Conservation (phyloP, 73 alveolate species). For the Paramecium pentaurelia region DNA sequence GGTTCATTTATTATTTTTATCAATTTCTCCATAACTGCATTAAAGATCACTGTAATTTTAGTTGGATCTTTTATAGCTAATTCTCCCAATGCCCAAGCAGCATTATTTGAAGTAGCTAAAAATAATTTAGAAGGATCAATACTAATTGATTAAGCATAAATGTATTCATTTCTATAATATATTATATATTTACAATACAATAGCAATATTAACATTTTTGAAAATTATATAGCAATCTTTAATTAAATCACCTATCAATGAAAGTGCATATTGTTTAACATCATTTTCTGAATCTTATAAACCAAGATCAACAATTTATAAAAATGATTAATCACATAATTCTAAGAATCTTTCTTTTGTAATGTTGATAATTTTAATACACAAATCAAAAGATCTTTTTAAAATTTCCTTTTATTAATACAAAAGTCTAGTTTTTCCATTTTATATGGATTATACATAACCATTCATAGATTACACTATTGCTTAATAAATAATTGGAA, state of each 20-base stretch:
- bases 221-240: not conserved
- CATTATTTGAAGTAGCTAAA: conserved; percentile 25
- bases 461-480: conserved; percentile 5
- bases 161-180: not conserved
- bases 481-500: not conserved
- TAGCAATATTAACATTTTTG: not conserved
- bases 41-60: not conserved
- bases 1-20: not conserved
- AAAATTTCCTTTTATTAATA: not conserved
- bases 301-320: not conserved
- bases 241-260: conserved; percentile 6
- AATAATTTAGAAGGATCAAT: not conserved
- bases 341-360: not conserved
- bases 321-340: not conserved
- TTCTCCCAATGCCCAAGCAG: conserved; percentile 54
- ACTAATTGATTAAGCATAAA: not conserved
- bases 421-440: not conserved
- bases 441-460: not conserved
- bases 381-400: not conserved
- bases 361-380: not conserved
- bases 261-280: conserved; percentile 20
- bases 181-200: not conserved
- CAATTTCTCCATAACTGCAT: not conserved
- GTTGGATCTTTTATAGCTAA: not conserved
- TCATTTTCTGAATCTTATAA: conserved; percentile 20